Base-by-base conservation (phyloP, 768 basidiomycete genomes). In the Roridomyces roridus region DNA sequence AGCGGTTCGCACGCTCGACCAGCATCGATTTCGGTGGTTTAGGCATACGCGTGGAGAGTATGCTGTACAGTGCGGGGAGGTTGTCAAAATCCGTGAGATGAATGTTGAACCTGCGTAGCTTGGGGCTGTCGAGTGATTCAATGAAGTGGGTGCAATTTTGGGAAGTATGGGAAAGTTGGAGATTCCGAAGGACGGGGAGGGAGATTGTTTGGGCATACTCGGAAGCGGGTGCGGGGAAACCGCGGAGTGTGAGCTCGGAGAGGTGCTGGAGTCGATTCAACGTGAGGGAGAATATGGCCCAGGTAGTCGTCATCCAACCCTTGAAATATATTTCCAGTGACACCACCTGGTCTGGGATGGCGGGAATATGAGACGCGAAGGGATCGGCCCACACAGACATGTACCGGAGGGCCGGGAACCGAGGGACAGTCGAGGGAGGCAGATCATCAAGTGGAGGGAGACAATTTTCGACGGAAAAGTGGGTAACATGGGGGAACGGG, bases 381-480 rank as follows among this genome's bases (percentile, higher is more conserved):
- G n/a, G n/a, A n/a, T n/a, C n/a, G n/a, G n/a, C n/a, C n/a, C n/a
- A n/a, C n/a, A n/a, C n/a, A n/a, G n/a, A n/a, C n/a, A n/a, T n/a
- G n/a, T n/a, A n/a, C n/a, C n/a, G n/a, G n/a, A n/a, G n/a, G n/a
- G n/a, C n/a, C n/a, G n/a, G n/a, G n/a, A n/a, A n/a, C n/a, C n/a
- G n/a, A n/a, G n/a, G n/a, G n/a, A n/a, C n/a, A n/a, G n/a, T n/a
- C n/a, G n/a, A n/a, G n/a, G n/a, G n/a, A n/a, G n/a, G n/a, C n/a
- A n/a, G n/a, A n/a, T n/a, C n/a, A n/a, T n/a, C n/a, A n/a, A n/a
- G n/a, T n/a, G n/a, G n/a, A n/a, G n/a, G n/a, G n/a, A n/a, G n/a
- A n/a, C n/a, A n/a, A 48, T 37, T 36, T 25, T 48, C 46, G 46
- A 48, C 25, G 5, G 46, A 37, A n/a, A 48, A 37, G 46, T 37